These are phyloP conservation scores for Dothistroma pini DNA, from an alignment of 2,329 filamentous ascomycete species.

Conservation along the genomic window DNA sequence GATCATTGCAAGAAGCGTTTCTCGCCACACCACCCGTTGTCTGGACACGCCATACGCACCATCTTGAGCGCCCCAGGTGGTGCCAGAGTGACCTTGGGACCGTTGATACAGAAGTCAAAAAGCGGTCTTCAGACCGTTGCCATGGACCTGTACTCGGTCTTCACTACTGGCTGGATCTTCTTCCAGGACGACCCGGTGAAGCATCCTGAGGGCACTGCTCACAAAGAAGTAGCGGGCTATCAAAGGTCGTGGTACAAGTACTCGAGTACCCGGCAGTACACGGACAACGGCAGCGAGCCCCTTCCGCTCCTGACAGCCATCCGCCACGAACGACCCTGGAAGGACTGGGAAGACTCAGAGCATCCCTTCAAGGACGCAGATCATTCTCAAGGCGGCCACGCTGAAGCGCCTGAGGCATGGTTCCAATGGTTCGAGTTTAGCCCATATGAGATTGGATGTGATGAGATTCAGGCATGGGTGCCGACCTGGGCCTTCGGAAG, in stretches of 20 bases:
- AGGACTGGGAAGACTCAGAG: constrained; percentile 29
- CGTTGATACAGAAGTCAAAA: constrained; percentile 31
- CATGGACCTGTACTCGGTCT: constrained; percentile 35
- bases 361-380: constrained; percentile 29
- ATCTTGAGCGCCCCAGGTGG: constrained; percentile 29
- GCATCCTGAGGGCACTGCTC: constrained; percentile 20
- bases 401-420: constrained; percentile 36
- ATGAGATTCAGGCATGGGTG: constrained; percentile 36
- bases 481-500: constrained; percentile 38
- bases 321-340: constrained; percentile 31
- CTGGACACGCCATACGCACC: constrained; percentile 32
- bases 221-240: constrained; percentile 24
- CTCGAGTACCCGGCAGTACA: constrained; percentile 26
- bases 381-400: constrained; percentile 26
- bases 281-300: constrained; percentile 27
- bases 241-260: constrained; percentile 32
- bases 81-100: constrained; percentile 30
- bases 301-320: constrained; percentile 31
- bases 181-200: constrained; percentile 28
- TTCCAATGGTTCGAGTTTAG: constrained; percentile 38
- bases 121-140: constrained; percentile 32
- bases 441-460: constrained; percentile 37
- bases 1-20: constrained; percentile 35
- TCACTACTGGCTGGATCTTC: constrained; percentile 34
- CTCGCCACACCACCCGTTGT: constrained; percentile 34